These are phyloP conservation scores for Geranium incanum DNA, from an alignment of 441 rosid genomes.

Conservation along the genomic window DNA sequence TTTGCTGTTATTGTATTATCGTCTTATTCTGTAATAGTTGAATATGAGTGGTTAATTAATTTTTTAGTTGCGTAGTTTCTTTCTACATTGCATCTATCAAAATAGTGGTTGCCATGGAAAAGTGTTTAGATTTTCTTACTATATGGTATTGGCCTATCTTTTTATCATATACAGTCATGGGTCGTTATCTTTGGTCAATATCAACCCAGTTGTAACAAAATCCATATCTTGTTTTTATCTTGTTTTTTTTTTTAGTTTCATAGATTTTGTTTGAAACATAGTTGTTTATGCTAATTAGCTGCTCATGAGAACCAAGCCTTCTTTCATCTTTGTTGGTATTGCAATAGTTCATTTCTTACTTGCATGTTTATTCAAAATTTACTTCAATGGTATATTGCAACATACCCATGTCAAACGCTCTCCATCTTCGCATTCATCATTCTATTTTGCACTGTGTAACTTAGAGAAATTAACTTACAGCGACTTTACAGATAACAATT, in stretches of 20 bases:
- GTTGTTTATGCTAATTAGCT: neutral
- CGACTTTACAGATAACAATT: neutral
- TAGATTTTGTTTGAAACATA: neutral
- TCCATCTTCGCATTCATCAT: neutral
- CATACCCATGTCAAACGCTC: neutral
- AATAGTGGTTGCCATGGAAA: neutral
- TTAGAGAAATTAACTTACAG: neutral
- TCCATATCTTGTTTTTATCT: neutral
- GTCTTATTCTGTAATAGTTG: neutral
- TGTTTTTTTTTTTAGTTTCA: neutral
- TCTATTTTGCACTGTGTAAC: neutral
- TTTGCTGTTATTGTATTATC: neutral
- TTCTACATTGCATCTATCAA: neutral
- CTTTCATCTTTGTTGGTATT: neutral
- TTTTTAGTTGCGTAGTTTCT: neutral
- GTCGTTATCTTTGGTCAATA: neutral
- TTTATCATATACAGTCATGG: neutral
- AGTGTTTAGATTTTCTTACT: neutral
- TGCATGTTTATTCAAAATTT: neutral
- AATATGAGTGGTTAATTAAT: neutral
- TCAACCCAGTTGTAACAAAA: neutral
- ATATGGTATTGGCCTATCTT: neutral
- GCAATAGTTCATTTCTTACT: neutral
- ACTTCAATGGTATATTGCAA: neutral
- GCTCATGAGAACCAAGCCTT: neutral